Conservation (phyloP, 768 basidiomycete genomes). For the Candolleomyces efflorescens region DNA sequence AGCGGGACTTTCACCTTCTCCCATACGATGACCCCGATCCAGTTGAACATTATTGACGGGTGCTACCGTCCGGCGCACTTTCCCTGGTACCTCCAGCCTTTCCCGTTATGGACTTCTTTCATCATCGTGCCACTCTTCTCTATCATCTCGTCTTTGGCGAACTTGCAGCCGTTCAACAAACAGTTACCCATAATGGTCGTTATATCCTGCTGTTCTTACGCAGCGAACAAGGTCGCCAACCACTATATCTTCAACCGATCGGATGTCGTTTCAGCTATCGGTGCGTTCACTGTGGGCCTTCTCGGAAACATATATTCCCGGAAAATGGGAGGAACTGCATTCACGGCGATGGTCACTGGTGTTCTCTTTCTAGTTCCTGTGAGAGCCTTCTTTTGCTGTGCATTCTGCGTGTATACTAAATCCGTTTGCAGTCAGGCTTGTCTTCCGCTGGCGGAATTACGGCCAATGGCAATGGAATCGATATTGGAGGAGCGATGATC, state of each 20-base stretch:
- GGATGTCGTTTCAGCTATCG: slow-evolving; percentile 81
- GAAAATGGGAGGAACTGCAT: slow-evolving; percentile 80
- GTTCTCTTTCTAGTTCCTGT: slow-evolving; percentile 86
- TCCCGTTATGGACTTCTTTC: slow-evolving; percentile 75
- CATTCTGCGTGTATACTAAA: not conserved
- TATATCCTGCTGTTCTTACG: slow-evolving; percentile 77
- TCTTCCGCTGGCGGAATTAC: slow-evolving; percentile 85
- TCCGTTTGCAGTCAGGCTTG: slow-evolving; percentile 59
- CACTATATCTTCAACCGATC: slow-evolving; percentile 83
- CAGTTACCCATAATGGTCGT: slow-evolving; percentile 81
- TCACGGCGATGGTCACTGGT: slow-evolving; percentile 88
- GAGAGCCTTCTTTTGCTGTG: slow-evolving; percentile 25
- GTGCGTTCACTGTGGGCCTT: slow-evolving; percentile 76
- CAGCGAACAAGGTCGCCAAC: slow-evolving; percentile 78
- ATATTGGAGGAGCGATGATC: slow-evolving; percentile 85
- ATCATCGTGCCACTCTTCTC: slow-evolving; percentile 76
- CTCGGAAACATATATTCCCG: slow-evolving; percentile 81
- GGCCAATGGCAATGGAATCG: slow-evolving; percentile 75
- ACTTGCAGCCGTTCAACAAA: slow-evolving; percentile 69
- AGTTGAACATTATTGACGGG: slow-evolving; percentile 51
- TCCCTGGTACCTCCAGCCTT: slow-evolving; percentile 78
- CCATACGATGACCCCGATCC: slow-evolving; percentile 41
- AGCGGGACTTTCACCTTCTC: slow-evolving; percentile 66
- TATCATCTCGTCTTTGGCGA: slow-evolving; percentile 64
- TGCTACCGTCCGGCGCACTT: slow-evolving; percentile 66